These are phyloP conservation scores for Macrophomina pseudophaseolina DNA, from an alignment of 2,329 filamentous ascomycete species.

Conservation along the genomic window DNA sequence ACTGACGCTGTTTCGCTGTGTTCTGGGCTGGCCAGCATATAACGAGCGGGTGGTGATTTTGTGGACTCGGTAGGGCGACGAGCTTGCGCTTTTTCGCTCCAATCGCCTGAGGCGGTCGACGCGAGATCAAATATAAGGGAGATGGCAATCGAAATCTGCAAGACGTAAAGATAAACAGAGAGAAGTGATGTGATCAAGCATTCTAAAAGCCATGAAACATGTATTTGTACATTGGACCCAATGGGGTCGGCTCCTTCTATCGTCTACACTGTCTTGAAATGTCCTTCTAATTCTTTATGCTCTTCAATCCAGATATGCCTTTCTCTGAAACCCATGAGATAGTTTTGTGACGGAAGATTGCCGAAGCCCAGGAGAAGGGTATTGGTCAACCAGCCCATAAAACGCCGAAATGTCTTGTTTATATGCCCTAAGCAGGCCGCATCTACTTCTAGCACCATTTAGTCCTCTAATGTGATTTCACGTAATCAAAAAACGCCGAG, in stretches of 20 bases:
- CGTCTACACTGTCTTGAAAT: constrained; percentile 4
- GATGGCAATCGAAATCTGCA: too few species aligned
- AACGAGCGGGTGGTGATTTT: too few species aligned
- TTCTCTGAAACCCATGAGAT: neutral
- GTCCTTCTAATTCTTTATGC: neutral
- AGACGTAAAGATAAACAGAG: neutral
- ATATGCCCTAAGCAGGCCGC: neutral
- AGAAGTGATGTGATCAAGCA: neutral
- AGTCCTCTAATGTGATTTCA: neutral
- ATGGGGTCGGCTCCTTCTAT: neutral
- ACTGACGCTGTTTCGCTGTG: too few species aligned
- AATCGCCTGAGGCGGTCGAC: too few species aligned
- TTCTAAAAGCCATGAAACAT: neutral
- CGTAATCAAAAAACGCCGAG: neutral
- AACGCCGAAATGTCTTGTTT: constrained; percentile 10
- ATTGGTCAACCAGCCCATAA: constrained; percentile 7
- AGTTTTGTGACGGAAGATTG: neutral
- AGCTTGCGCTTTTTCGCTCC: too few species aligned
- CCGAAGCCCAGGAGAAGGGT: constrained; percentile 3
- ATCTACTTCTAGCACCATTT: neutral
- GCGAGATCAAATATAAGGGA: too few species aligned
- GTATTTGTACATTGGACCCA: neutral
- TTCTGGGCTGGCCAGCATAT: too few species aligned
- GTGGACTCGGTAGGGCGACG: too few species aligned
- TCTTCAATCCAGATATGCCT: neutral